phyloP scores from a whole-genome alignment of 768 basidiomycete genomes.

The Boletus pseudopeckii region DNA sequence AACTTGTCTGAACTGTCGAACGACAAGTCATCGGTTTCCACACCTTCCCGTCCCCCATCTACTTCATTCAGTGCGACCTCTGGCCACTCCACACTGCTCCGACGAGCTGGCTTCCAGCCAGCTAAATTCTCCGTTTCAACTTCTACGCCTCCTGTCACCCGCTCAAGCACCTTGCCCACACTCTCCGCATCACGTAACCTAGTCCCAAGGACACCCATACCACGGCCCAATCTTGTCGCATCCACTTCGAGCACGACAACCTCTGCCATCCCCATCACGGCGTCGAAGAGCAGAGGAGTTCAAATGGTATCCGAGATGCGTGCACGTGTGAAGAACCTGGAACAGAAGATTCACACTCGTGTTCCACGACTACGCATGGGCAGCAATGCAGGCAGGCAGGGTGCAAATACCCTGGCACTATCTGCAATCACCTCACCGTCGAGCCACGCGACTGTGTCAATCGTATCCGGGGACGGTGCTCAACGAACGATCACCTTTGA shows the following conservation, averaged over 20 bases:
- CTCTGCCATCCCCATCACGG: conserved; percentile 36
- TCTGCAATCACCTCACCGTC: conserved; percentile 35
- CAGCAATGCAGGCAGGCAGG: conserved; percentile 60
- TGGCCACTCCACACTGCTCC: conserved; percentile 47
- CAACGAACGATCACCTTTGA: conserved; percentile 20
- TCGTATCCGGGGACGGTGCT: conserved; percentile 10
- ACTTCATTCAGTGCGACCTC: conserved; percentile 32
- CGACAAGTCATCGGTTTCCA: conserved; percentile 37
- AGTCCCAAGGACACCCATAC: conserved; percentile 42
- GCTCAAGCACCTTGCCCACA: conserved; percentile 57
- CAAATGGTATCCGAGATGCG: conserved; percentile 95
- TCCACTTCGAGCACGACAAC: conserved; percentile 37
- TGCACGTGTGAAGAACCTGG: conserved; percentile 74
- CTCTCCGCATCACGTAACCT: conserved; percentile 45
- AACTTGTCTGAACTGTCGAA: conserved; percentile 55
- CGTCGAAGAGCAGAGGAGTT: conserved; percentile 75
- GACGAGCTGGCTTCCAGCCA: conserved; percentile 49
- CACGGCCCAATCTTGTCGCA: conserved; percentile 38
- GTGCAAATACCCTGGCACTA: conserved; percentile 35
- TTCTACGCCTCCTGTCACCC: conserved; percentile 48
- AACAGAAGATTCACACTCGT: conserved; percentile 84
- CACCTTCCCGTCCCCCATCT: conserved; percentile 34
- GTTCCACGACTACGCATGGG: conserved; percentile 83
- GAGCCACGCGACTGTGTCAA: conserved; percentile 38
- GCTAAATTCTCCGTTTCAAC: conserved; percentile 38